Evolutionary conservation across 2,329 filamentous ascomycete genomes (phyloP).

Genomic region (Botrytis sinoallii): DNA sequence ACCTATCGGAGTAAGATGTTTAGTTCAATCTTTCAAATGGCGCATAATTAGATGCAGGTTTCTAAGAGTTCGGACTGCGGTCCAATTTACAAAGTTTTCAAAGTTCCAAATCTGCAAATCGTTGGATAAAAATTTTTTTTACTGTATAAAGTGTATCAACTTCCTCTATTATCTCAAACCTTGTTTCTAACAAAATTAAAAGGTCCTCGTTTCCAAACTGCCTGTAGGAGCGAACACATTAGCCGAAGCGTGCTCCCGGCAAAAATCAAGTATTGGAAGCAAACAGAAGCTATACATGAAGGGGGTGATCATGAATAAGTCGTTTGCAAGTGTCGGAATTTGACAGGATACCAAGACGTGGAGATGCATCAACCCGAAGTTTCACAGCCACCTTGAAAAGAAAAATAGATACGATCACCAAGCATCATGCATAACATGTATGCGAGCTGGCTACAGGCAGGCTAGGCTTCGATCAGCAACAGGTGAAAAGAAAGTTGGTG

Average conservation of each 20-base stretch:
- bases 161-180: not conserved
- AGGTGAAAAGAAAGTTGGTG: not conserved
- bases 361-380: not conserved
- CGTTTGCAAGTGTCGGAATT: not conserved
- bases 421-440: not conserved
- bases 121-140: not conserved
- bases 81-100: not conserved
- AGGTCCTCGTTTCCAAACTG: not conserved
- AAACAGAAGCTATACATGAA: not conserved
- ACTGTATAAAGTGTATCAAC: not conserved
- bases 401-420: not conserved
- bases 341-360: not conserved
- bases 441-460: not conserved
- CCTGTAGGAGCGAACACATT: not conserved
- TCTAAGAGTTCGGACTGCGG: not conserved
- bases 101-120: not conserved
- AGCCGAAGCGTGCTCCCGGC: not conserved
- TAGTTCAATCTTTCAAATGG: not conserved
- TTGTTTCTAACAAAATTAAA: not conserved
- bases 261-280: not conserved
- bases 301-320: not conserved
- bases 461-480: not conserved
- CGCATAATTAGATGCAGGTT: not conserved
- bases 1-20: not conserved
- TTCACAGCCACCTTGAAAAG: not conserved